These are phyloP conservation scores for Macadamia tetraphylla DNA, from an alignment of 164 flowering plant species.

Conservation along the genomic window DNA sequence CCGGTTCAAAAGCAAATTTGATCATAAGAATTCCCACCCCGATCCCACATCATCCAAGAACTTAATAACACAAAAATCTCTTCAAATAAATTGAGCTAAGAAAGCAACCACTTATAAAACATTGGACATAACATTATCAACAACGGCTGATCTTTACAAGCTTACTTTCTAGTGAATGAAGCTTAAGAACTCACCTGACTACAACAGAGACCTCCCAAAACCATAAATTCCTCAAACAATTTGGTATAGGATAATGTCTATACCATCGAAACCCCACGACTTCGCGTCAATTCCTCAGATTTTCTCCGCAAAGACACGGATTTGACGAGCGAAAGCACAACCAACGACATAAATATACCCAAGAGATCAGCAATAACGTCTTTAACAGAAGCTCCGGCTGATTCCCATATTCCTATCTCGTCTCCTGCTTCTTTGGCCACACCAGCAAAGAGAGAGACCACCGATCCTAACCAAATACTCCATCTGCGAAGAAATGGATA, in stretches of 20 bases:
- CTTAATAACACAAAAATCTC: background rate
- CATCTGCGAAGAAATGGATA: slow-evolving; percentile 52
- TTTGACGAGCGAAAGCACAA: slow-evolving; percentile 24
- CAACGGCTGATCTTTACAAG: too few relatives aligned
- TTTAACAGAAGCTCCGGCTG: slow-evolving; percentile 75
- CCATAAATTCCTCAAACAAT: background rate
- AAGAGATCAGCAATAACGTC: slow-evolving; percentile 65
- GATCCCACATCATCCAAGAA: too few relatives aligned
- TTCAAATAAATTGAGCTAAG: background rate
- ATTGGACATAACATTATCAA: too few relatives aligned
- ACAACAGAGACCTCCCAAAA: background rate
- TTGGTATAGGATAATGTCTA: slow-evolving; percentile 14
- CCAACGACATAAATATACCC: slow-evolving; percentile 51
- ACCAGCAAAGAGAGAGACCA: slow-evolving; percentile 58
- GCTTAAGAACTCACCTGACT: slow-evolving; percentile 3
- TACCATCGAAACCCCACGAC: slow-evolving; percentile 33
- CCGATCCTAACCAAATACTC: slow-evolving; percentile 47
- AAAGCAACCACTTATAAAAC: background rate
- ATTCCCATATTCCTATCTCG: slow-evolving; percentile 61
- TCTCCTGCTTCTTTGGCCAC: slow-evolving; percentile 89
- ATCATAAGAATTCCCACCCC: too few relatives aligned
- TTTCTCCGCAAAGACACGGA: slow-evolving; percentile 3
- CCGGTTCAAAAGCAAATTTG: too few relatives aligned
- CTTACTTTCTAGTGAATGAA: background rate
- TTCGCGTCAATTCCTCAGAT: slow-evolving; percentile 10